Evolutionary conservation across 2,329 filamentous ascomycete genomes (phyloP), one percentile per base, ranked within the genome.

Genomic region (Rutstroemia sp.): DNA sequence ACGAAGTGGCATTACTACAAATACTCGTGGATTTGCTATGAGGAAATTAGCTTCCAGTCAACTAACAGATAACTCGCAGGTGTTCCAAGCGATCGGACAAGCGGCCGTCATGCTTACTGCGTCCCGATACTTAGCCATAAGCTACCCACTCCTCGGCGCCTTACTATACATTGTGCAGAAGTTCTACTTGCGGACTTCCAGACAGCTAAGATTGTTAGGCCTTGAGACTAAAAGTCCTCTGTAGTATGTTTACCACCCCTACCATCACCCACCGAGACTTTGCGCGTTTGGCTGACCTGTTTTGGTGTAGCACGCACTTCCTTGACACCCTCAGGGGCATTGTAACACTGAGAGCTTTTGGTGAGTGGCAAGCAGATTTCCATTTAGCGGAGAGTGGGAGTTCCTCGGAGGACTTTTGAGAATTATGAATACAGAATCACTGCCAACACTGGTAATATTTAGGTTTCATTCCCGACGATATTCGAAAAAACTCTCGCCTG

Each of bases 141-240:
- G 27, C 2, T 58, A 54, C 42, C 59, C 57, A 5, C 49, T 62
- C n/a, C 44, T 59, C 2, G 45, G 38, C 16, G 49, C 12, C 5
- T n/a, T 56, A 14, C 37, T 61, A 3, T 62, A 54, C 18, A 19
- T 53, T 0, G 42, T 65, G 19, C 74, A 76, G 57, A 74, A 72
- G 47, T 68, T 74, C 51, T 79, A 68, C 74, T 5, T 79, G 14
- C 70, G 74, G 5, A 78, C 76, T 2, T 77, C 74, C 2, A 71
- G 75, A 2, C 76, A 78, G 59, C 58, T 79, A 4, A 72, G 76
- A 54, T 69, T 75, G 27, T 63, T 79, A 42, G 76, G 78, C 47
- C 65, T 79, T 9, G 76, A 78, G 61, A 56, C 61, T 0, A 66
- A 65, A 46, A 71, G 73, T 0, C 76, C 76, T 1, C 65, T 79